A percentile compares a stretch with the other conserved stretches of the same genome.
Evolutionary conservation across 129 eudicot genomes (phyloP).

Genomic region (Chrysanthemum seticuspe): DNA sequence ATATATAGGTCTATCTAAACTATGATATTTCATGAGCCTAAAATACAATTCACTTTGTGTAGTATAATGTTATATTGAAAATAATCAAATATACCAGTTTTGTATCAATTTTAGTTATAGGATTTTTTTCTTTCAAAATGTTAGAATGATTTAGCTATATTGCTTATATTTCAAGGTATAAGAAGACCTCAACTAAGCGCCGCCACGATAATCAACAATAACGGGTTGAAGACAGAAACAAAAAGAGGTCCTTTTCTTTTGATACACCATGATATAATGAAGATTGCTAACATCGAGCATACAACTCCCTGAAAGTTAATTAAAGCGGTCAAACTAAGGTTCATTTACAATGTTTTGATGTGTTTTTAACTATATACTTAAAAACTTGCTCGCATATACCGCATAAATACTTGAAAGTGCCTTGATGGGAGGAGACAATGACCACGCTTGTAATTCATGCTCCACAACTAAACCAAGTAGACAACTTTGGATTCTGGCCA

Average conservation of each 20-base stretch:
- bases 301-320: constrained; percentile 55
- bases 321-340: neutral
- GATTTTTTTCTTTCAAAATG: no score
- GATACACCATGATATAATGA: constrained; percentile 81
- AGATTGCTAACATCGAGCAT: constrained; percentile 52
- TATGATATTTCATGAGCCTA: no score
- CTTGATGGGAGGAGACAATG: constrained; percentile 48
- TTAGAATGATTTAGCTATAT: neutral
- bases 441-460: constrained; percentile 59
- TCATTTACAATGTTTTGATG: neutral
- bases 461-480: constrained; percentile 38
- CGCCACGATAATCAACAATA: constrained; percentile 67
- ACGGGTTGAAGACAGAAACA: constrained; percentile 86
- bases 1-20: no score
- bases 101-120: neutral
- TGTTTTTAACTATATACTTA: neutral
- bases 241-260: constrained; percentile 81
- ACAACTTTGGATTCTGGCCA: constrained; percentile 54
- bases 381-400: constrained; percentile 35
- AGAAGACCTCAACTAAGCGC: constrained; percentile 72
- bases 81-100: neutral
- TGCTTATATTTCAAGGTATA: constrained; percentile 80
- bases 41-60: no score
- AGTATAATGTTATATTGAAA: no score
- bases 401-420: constrained; percentile 53